phyloP scores from a whole-genome alignment of 257 asterid genomes.

The Mitragyna speciosa region DNA sequence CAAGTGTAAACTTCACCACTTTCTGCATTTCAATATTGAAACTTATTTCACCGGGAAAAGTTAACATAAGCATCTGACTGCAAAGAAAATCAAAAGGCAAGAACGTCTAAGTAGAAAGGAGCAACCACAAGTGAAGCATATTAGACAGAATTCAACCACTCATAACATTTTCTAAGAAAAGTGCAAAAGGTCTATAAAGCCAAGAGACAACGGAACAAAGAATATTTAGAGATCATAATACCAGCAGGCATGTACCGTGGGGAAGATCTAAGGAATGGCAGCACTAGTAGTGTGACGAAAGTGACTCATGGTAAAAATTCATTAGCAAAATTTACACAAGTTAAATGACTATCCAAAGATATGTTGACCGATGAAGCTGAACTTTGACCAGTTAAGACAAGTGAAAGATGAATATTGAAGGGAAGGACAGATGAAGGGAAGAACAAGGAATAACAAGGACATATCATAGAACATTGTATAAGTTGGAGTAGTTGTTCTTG shows the following conservation, averaged over 20 bases:
- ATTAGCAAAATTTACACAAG: neutral
- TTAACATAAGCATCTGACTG: slow-evolving; percentile 5
- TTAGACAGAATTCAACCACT: neutral
- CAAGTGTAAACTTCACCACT: slow-evolving; percentile 87
- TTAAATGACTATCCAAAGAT: neutral
- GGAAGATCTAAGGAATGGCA: neutral
- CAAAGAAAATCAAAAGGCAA: neutral
- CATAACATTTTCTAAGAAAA: neutral
- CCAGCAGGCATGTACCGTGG: neutral
- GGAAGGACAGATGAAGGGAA: neutral
- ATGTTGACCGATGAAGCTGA: neutral
- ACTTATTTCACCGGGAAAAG: slow-evolving; percentile 10
- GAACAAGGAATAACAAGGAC: neutral
- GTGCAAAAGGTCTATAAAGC: neutral
- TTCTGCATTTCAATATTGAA: slow-evolving; percentile 48
- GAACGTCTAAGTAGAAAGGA: neutral
- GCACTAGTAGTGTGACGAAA: neutral
- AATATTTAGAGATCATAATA: neutral
- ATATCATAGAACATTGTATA: neutral
- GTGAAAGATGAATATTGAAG: neutral
- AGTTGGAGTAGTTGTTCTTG: neutral
- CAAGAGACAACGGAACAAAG: neutral
- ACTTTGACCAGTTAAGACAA: neutral
- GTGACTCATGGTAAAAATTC: neutral
- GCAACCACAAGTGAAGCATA: neutral